Percentiles rank a stretch among this genome's conserved stretches.
These are phyloP conservation scores for Prunus padus DNA, from an alignment of 306 rosid genomes.

Conservation along the genomic window DNA sequence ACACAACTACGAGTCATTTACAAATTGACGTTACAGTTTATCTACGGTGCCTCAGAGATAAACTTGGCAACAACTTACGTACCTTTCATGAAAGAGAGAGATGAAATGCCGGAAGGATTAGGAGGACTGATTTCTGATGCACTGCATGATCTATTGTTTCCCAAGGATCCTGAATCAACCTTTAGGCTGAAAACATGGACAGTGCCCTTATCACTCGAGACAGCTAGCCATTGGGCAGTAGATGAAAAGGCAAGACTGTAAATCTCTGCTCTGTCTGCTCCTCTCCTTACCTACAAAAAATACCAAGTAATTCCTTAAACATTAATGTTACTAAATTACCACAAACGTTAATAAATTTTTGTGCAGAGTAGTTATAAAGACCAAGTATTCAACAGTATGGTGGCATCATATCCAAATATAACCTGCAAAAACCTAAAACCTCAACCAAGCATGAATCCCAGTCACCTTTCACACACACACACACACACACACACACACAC, in stretches of 20 bases:
- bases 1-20: neutral
- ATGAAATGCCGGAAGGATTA: constrained; percentile 46
- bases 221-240: constrained; percentile 92
- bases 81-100: constrained; percentile 76
- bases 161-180: constrained; percentile 59
- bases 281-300: constrained; percentile 77
- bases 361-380: neutral
- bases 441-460: no score
- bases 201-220: constrained; percentile 96
- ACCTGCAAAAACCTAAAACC: no score
- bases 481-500: no score
- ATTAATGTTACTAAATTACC: neutral
- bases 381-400: neutral
- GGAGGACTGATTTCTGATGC: constrained; percentile 44
- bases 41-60: neutral
- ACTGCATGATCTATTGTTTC: constrained; percentile 36
- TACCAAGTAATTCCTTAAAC: constrained; percentile 15
- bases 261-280: constrained; percentile 88
- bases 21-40: neutral
- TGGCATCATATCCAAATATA: no score
- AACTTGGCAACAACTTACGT: neutral
- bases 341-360: neutral
- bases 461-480: no score
- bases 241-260: constrained; percentile 90
- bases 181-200: constrained; percentile 86